Evolutionary conservation across 257 asterid species (phyloP).

Genomic region (Oldenlandia corymbosa): DNA sequence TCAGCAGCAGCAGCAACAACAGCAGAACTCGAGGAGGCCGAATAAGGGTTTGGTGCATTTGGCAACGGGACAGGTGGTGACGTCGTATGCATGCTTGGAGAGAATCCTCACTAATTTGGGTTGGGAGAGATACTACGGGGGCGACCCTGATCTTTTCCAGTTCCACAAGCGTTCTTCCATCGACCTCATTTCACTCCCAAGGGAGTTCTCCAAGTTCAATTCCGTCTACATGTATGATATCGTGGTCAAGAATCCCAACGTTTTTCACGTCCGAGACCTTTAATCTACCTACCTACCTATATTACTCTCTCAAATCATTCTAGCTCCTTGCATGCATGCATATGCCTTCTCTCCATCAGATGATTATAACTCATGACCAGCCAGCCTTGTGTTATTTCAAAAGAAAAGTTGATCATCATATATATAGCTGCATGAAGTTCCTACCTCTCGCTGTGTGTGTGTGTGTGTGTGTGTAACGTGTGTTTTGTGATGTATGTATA

Average conservation of each 20-base stretch:
- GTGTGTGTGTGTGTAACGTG: too few relatives aligned
- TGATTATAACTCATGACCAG: too few relatives aligned
- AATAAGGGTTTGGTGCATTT: slow-evolving; percentile 72
- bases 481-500: too few relatives aligned
- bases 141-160: slow-evolving; percentile 61
- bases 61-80: slow-evolving; percentile 54
- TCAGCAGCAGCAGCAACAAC: slow-evolving; percentile 4
- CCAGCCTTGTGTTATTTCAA: too few relatives aligned
- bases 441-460: too few relatives aligned
- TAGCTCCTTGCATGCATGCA: too few relatives aligned
- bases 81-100: slow-evolving; percentile 61
- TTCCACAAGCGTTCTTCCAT: slow-evolving; percentile 76
- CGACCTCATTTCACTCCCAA: slow-evolving; percentile 77
- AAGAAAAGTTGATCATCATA: too few relatives aligned
- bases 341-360: too few relatives aligned
- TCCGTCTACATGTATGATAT: slow-evolving; percentile 85
- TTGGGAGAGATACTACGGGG: slow-evolving; percentile 77
- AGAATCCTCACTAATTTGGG: slow-evolving; percentile 52
- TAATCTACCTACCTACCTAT: too few relatives aligned
- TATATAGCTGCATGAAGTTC: too few relatives aligned
- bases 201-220: slow-evolving; percentile 59
- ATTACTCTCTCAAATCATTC: too few relatives aligned
- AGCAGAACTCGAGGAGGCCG: slow-evolving; percentile 32
- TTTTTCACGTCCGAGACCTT: slow-evolving; percentile 74
- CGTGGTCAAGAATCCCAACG: slow-evolving; percentile 79